Percentiles rank a stretch among this genome's conserved stretches.
phyloP scores from a whole-genome alignment of 1,284 basidiomycete species.

The Phellopilus nigrolimitatus region DNA sequence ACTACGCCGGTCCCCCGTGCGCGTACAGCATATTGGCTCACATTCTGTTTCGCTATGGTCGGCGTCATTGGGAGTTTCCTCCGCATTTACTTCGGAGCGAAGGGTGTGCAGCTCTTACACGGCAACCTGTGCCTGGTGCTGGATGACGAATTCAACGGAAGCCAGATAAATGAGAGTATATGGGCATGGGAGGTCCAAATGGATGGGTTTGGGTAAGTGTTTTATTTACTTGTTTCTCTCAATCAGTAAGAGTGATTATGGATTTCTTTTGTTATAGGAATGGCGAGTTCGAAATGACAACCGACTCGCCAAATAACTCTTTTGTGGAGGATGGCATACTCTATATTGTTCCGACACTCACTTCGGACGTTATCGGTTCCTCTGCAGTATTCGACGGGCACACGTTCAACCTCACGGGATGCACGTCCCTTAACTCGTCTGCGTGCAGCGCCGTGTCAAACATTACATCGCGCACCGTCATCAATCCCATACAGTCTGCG shows the following conservation, averaged over 20 bases:
- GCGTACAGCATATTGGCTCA: conserved; percentile 63
- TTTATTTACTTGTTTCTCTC: conserved; percentile 7
- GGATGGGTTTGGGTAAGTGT: conserved; percentile 75
- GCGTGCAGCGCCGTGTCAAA: conserved; percentile 58
- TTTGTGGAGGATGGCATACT: conserved; percentile 73
- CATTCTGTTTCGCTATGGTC: conserved; percentile 50
- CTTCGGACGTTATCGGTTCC: conserved; percentile 65
- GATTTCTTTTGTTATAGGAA: conserved; percentile 51
- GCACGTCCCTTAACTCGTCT: conserved; percentile 57
- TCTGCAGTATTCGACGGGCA: conserved; percentile 59
- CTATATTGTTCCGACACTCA: conserved; percentile 83
- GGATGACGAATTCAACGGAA: conserved; percentile 68
- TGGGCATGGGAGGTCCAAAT: conserved; percentile 81
- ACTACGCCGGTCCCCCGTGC: conserved; percentile 55
- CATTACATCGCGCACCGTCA: conserved; percentile 51
- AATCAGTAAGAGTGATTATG: neutral
- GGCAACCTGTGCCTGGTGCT: conserved; percentile 68
- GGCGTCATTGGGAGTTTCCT: conserved; percentile 49
- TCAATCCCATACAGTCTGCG: conserved; percentile 82
- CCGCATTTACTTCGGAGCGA: conserved; percentile 53
- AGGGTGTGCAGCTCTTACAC: conserved; percentile 43
- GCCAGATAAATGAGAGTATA: conserved; percentile 57
- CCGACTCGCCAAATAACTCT: conserved; percentile 70
- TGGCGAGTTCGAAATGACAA: conserved; percentile 87
- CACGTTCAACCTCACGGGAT: conserved; percentile 78